Evolutionary conservation across 257 asterid genomes (phyloP).

Genomic region (Avicennia marina): DNA sequence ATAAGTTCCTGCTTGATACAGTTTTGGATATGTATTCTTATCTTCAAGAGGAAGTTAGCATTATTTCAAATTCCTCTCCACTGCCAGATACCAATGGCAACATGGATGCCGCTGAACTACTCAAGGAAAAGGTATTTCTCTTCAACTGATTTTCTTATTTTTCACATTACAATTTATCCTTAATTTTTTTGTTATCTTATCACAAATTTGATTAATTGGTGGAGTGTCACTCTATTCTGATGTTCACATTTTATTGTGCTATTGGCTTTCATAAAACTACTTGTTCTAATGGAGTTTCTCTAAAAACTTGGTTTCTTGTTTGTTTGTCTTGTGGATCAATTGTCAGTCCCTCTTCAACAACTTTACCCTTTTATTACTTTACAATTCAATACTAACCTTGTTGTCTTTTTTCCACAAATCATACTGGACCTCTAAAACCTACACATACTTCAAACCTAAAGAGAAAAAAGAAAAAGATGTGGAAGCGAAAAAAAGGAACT

Average conservation of each 20-base stretch:
- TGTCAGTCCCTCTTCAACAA: no score
- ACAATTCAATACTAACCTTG: no score
- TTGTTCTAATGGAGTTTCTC: slow-evolving; percentile 3
- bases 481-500: no score
- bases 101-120: slow-evolving; percentile 74
- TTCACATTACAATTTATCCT: neutral
- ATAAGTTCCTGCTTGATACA: slow-evolving; percentile 89
- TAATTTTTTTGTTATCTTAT: neutral
- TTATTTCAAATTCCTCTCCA: slow-evolving; percentile 42
- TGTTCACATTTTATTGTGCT: neutral
- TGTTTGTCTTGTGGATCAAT: neutral
- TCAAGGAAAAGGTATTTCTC: slow-evolving; percentile 79
- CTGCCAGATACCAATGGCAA: slow-evolving; percentile 46
- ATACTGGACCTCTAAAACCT: no score
- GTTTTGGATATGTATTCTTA: slow-evolving; percentile 69
- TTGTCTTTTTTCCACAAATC: no score
- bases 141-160: neutral
- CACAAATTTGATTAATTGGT: neutral
- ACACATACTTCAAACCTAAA: no score
- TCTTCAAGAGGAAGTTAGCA: slow-evolving; percentile 66
- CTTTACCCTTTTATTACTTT: no score
- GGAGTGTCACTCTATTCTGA: neutral
- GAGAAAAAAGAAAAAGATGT: no score
- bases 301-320: no score
- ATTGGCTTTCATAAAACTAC: neutral